Percentiles rank a stretch among this genome's conserved stretches.
These are phyloP conservation scores for Myrmaecium sp. DNA, from an alignment of 2,329 filamentous ascomycete genomes.

Conservation along the genomic window DNA sequence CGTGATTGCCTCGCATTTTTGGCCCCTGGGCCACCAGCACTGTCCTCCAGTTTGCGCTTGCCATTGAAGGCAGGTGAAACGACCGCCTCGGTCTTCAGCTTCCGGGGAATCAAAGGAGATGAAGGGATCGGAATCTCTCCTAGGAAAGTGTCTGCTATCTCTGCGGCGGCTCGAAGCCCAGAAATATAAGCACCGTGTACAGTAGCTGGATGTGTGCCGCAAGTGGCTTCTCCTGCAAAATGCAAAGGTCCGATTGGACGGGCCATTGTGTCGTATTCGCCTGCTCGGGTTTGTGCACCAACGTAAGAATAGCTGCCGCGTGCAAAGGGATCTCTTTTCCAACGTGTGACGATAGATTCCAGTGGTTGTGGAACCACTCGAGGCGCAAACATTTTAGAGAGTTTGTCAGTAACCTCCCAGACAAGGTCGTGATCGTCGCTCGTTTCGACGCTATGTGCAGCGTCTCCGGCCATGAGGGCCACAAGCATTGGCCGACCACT, in stretches of 20 bases:
- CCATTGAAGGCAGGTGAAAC: conserved; percentile 4
- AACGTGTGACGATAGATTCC: conserved; percentile 80
- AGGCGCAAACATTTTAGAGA: conserved; percentile 55
- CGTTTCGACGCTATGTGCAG: conserved; percentile 73
- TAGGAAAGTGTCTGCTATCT: conserved; percentile 63
- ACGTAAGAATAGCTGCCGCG: conserved; percentile 91
- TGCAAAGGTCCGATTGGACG: conserved; percentile 69
- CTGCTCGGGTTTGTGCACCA: conserved; percentile 60
- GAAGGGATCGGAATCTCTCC: conserved; percentile 61
- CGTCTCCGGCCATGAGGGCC: conserved; percentile 88
- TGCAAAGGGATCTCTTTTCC: conserved; percentile 83
- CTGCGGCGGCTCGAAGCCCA: conserved; percentile 73
- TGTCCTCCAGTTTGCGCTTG: conserved; percentile 1
- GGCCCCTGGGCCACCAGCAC: conserved; percentile 6
- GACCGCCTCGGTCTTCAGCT: conserved; percentile 21
- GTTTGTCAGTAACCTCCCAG: conserved; percentile 59
- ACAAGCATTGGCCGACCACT: conserved; percentile 73
- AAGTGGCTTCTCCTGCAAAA: conserved; percentile 94
- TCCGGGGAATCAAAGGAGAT: conserved; percentile 54
- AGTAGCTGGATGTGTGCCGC: conserved; percentile 85
- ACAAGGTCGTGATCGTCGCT: conserved; percentile 61
- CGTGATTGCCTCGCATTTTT: conserved; percentile 11
- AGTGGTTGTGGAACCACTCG: conserved; percentile 54
- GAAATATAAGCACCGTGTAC: conserved; percentile 95
- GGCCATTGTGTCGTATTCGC: conserved; percentile 90